These are phyloP conservation scores for Aureobasidium sp. DNA, from an alignment of 2,329 filamentous ascomycete genomes.

Conservation along the genomic window DNA sequence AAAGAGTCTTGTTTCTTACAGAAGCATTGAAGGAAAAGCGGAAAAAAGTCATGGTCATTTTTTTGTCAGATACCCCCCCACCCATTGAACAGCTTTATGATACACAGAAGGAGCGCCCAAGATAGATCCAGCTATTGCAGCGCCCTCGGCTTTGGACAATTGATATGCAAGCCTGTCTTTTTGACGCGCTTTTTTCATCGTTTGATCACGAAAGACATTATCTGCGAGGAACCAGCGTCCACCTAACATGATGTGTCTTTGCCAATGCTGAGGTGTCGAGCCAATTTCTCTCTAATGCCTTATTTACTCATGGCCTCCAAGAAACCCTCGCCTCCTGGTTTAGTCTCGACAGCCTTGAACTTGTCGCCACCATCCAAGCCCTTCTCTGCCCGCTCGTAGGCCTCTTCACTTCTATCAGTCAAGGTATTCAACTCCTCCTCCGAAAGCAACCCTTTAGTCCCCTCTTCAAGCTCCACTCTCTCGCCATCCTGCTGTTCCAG, in stretches of 20 bases:
- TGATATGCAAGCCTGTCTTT: not conserved
- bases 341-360: slow-evolving; percentile 63
- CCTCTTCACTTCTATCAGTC: slow-evolving; percentile 65
- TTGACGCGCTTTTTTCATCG: not conserved
- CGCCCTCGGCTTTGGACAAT: not conserved
- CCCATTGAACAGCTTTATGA: not conserved
- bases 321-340: slow-evolving; percentile 41
- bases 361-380: slow-evolving; percentile 62
- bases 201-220: not conserved
- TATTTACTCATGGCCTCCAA: slow-evolving; percentile 43
- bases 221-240: not conserved
- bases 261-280: not conserved
- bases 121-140: not conserved
- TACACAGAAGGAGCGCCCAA: not conserved
- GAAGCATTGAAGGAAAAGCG: not conserved
- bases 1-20: not conserved
- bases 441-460: slow-evolving; percentile 61
- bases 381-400: slow-evolving; percentile 66
- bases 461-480: slow-evolving; percentile 40
- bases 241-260: not conserved
- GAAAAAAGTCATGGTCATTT: slow-evolving; percentile 3
- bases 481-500: slow-evolving; percentile 59
- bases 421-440: slow-evolving; percentile 70
- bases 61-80: not conserved
- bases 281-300: not conserved